Base-by-base conservation (phyloP, 495 filamentous ascomycete species). In the Aspergillus haitiensis region DNA sequence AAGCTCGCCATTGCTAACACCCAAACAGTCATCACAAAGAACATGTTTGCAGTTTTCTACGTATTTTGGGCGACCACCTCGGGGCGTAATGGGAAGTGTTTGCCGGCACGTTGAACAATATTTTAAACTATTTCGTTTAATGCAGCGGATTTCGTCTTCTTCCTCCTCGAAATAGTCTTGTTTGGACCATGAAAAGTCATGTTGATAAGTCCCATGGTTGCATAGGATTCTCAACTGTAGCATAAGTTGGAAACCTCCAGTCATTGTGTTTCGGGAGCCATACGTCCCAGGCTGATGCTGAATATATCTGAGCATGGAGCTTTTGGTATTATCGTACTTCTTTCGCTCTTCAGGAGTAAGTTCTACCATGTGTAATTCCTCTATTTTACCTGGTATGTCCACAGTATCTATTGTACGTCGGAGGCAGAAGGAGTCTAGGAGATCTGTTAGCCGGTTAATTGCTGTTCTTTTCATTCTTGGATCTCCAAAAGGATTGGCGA, bases 121-220 rank as follows among this genome's bases (percentile, higher is more conserved):
- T 11, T 54, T 40, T 16, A 21, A 42, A 16, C 61, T 71, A 55
- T 59, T 49, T 7, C 55, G 45, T 31, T 40, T 51, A 10, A 67
- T 34, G 13, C 58, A 67, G 33, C 62, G 61, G 21, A 68, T 36
- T 32, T 56, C 15, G 18, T 60, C 45, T 4, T 45, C 51, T 37
- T 67, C 58, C 3, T 64, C 59, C 18, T 65, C 67, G 12, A 56
- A 42, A 18, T 69, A 18, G 45, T 67, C 64, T 7, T 66, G 64
- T 54, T 65, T 63, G 42, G 64, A 64, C 72, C 75, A 71, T 10
- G 68, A 71, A 59, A 76, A 71, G 3, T 54, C 60, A 55, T 70
- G 63, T 42, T 79, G 74, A 52, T 64, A 76, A 2, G 77, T 78
- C 8, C 77, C 78, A 58, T 80, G 75, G 53, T 80, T 81, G 60